Evolutionary conservation across 768 basidiomycete species (phyloP), one percentile per base, ranked within the genome.

Genomic region (Mycena vulgaris): DNA sequence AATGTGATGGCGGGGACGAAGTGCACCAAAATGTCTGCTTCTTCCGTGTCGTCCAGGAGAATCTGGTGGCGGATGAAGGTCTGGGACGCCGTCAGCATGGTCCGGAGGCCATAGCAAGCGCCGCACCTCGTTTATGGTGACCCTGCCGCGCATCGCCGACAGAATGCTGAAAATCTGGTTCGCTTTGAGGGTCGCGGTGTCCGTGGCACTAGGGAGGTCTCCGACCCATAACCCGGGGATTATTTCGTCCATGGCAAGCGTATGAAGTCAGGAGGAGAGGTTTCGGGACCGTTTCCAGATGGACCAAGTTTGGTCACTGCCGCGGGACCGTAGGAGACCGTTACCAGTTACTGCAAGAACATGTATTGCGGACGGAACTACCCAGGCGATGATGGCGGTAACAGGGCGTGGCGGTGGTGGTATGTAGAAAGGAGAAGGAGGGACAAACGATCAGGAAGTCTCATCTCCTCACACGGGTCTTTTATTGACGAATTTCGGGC

Each of bases 171-270:
- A 89, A 10, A 98, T 94, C n/a, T 90, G 89, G 70, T 90, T 86
- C n/a, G 82, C 80, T 76, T 88, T 89, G 68, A 97, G 87, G 3
- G 80, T 83, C 49, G 88, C 83, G 0, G 83, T 85, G 71, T 96
- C 84, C 62, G 87, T 84, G 0, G 95, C 93, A 72, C 92, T 93
- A 9, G 83, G 81, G 9, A 96, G 80, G 82, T 95, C 89, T 10
- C 96, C 95, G 27, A 98, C 88, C 96, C 95, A 97, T 2, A 98
- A 81, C 6, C 90, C 89, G 33, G 89, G 89, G 19, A 93, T 85
- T 37, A 97, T 85, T 80, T 96, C 89, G 81, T 97, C 89, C 92
- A 97, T 94, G 16, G 42, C 17, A 16, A 48, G 52, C 35, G 30
- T 11, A 58, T 30, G 19, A 3, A 58, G 48, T 52, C 17, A 48